Base-by-base conservation (phyloP, 2,329 filamentous ascomycete species). In the Pleomassaria siparia region DNA sequence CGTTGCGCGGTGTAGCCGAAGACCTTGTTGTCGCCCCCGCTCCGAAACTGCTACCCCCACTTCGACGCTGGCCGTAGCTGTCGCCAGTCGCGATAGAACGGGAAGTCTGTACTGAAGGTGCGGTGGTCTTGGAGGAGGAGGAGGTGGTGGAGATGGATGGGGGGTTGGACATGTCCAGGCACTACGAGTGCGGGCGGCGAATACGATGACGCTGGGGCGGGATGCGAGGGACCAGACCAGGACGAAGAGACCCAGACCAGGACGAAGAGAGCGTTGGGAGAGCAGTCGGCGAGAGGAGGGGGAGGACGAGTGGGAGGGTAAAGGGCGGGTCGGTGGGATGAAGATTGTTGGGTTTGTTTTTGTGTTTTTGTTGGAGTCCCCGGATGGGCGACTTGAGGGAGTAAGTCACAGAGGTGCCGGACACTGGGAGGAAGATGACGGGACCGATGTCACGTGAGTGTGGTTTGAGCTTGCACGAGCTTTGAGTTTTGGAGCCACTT, bases 1-100 rank as follows among this genome's bases (percentile, higher is more conserved):
- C 84, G 72, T 89, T 95, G 60, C 91, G 82, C 43, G 88, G 83
- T 40, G 81, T 70, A 20, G 73, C 65, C 40, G 66, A 64, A 32
- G 69, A 59, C 46, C 73, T 67, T 50, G 71, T 63, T 30, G 67
- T 54, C 15, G 68, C 62, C 37, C 67, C 69, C 55, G 70, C 62
- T 50, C 66, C 71, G 53, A 66, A 70, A 52, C 66, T 72, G 46
- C 63, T 63, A 37, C 67, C 67, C 43, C 69, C 70, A 58, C 68
- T 64, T 57, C 74, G 71, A 51, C 71, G 71, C 56, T 76, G 72
- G 44, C 72, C 70, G 57, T 69, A 69, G 58, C 67, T 72, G 62
- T 74, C 71, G 55, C 69, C 67, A 47, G 70, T 66, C 53, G 75
- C 71, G 58, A 72, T 67, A 36, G 73, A 71, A 54, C 64, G 61